phyloP scores from a whole-genome alignment of 73 alveolate species.

The Tetrahymena malaccensis region DNA sequence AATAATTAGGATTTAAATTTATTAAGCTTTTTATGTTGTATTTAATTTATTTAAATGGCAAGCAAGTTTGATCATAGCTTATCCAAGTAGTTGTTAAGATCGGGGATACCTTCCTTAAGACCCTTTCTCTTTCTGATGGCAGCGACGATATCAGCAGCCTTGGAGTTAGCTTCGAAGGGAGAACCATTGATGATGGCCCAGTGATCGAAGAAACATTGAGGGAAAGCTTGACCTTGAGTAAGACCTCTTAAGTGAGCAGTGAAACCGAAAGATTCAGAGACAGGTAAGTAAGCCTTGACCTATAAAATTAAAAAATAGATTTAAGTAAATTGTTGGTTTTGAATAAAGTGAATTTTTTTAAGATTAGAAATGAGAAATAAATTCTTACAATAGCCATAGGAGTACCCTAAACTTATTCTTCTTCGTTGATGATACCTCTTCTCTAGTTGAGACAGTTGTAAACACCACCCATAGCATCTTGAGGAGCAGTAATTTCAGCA shows the following conservation, averaged over 20 bases:
- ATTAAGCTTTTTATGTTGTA: background rate
- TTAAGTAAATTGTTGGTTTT: background rate
- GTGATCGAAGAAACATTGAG: constrained; percentile 97
- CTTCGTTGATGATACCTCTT: constrained; percentile 94
- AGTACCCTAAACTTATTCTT: constrained; percentile 92
- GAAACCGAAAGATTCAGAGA: constrained; percentile 99
- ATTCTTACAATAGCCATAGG: constrained; percentile 77
- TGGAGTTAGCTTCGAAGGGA: constrained; percentile 60
- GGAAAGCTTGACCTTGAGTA: constrained; percentile 99
- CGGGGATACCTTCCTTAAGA: constrained; percentile 78
- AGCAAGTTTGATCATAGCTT: constrained; percentile 50
- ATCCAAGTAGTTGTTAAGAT: constrained; percentile 78
- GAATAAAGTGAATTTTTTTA: background rate
- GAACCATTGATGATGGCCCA: constrained; percentile 80
- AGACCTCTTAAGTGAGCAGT: constrained; percentile 91
- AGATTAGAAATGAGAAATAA: background rate
- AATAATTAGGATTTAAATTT: background rate
- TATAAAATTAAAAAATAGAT: background rate
- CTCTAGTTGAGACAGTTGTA: constrained; percentile 89
- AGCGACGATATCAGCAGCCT: constrained; percentile 59
- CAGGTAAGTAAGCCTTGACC: constrained; percentile 96
- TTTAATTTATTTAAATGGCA: background rate
- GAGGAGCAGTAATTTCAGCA: constrained; percentile 92
- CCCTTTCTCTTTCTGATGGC: constrained; percentile 92
- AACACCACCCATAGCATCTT: constrained; percentile 94